phyloP scores from a whole-genome alignment of 2,329 filamentous ascomycete species.

The Pseudopithomyces chartarum region DNA sequence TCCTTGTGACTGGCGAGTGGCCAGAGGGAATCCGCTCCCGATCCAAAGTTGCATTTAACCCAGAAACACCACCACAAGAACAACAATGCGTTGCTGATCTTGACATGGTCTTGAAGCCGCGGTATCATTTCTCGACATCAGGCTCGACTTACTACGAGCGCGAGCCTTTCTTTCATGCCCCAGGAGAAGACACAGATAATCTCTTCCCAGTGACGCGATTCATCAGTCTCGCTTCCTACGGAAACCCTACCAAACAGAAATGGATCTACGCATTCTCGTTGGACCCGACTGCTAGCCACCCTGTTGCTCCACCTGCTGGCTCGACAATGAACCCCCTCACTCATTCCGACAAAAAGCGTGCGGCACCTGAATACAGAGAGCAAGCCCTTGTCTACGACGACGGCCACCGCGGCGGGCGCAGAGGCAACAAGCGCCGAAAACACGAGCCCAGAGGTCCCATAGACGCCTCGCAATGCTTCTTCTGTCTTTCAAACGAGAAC shows the following conservation, averaged over 20 bases:
- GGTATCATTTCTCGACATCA: constrained; percentile 83
- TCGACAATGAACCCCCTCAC: constrained; percentile 78
- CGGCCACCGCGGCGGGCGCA: constrained; percentile 41
- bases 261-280: constrained; percentile 74
- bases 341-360: constrained; percentile 63
- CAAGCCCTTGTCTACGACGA: constrained; percentile 45
- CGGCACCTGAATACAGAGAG: constrained; percentile 43
- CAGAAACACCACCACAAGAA: constrained; percentile 59
- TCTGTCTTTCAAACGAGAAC: constrained; percentile 88
- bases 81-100: constrained; percentile 78
- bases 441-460: constrained; percentile 42
- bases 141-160: constrained; percentile 80
- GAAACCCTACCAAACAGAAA: constrained; percentile 78
- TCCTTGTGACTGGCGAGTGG: constrained; percentile 87
- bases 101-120: constrained; percentile 79
- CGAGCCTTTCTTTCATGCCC: constrained; percentile 82
- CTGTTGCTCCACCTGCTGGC: constrained; percentile 67
- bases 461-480: constrained; percentile 81
- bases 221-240: constrained; percentile 82
- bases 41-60: constrained; percentile 66
- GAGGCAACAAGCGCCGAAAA: constrained; percentile 46
- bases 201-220: constrained; percentile 77
- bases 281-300: constrained; percentile 64
- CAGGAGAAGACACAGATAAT: constrained; percentile 55
- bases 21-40: constrained; percentile 72